These are phyloP conservation scores for Exophiala calicioides DNA, from an alignment of 2,329 filamentous ascomycete genomes.

Conservation along the genomic window DNA sequence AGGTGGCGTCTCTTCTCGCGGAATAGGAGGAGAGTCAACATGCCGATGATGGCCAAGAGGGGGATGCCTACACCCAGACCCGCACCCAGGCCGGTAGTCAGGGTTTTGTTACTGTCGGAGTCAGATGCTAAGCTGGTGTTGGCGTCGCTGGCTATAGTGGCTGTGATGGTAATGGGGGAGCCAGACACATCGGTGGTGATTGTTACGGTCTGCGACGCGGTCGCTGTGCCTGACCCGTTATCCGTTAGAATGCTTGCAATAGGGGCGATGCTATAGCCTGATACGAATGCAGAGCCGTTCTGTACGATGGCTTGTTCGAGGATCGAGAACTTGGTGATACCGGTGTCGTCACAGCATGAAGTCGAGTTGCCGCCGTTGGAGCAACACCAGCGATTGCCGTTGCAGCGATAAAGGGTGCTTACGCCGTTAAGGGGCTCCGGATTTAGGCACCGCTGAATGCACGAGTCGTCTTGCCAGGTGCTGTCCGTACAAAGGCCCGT, in stretches of 20 bases:
- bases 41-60: slow-evolving; percentile 4
- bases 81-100: slow-evolving; percentile 3
- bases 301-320: slow-evolving; percentile 3
- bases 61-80: slow-evolving; percentile 12
- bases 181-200: slow-evolving; percentile 11
- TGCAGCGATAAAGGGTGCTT: slow-evolving; percentile 13
- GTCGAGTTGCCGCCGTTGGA: slow-evolving; percentile 11
- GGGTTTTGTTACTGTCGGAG: neutral
- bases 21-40: slow-evolving; percentile 9
- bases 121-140: neutral
- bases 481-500: slow-evolving; percentile 13
- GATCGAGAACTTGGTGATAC: slow-evolving; percentile 6
- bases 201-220: slow-evolving; percentile 2
- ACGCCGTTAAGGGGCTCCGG: neutral
- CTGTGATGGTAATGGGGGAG: slow-evolving; percentile 6
- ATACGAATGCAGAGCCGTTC: slow-evolving; percentile 12
- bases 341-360: slow-evolving; percentile 13
- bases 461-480: slow-evolving; percentile 11
- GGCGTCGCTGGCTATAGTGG: neutral
- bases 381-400: slow-evolving; percentile 10
- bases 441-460: slow-evolving; percentile 6
- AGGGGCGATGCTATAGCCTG: slow-evolving; percentile 14
- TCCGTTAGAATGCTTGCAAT: slow-evolving; percentile 6
- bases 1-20: slow-evolving; percentile 10
- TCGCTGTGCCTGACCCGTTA: neutral